Evolutionary conservation across 2,329 filamentous ascomycete species (phyloP), one percentile per base, ranked within the genome.

Genomic region (Diaporthe citri): DNA sequence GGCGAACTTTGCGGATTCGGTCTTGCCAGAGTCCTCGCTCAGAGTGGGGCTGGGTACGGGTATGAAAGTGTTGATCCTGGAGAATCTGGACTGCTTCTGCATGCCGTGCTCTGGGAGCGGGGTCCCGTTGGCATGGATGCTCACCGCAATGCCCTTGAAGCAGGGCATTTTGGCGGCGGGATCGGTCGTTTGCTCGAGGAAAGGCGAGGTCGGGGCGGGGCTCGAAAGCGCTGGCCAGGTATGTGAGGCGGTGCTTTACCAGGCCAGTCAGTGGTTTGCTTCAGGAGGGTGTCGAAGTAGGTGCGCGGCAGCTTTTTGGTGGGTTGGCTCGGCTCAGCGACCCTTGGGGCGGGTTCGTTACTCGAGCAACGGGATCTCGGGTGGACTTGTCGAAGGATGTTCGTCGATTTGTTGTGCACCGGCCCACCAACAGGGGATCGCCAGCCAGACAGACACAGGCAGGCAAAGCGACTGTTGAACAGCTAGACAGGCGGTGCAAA

Each of bases 71-170:
- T 95, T 98, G 86, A 99, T 98, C 81, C 97, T 94, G 77, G 95
- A 96, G 77, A 95, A 90, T 80, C 95, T 93, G 75, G 95, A 95
- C 85, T 98, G 95, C 83, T 95, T 97, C 87, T 98, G 96, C 80
- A 98, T 94, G 81, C 96, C 96, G 87, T 97, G 93, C 86, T 99
- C 97, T 77, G 95, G 89, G 78, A 99, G 91, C 78, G 97, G 96
- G 79, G 95, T 88, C 77, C 89, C 90, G 82, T 93, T 92, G 75
- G 91, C 90, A 87, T 99, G 97, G 84, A 98, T 97, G 90, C 95
- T 97, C 83, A 98, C 96, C 81, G 97, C 96, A 86, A 99, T 95
- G 86, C 97, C 97, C 89, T 98, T 97, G 88, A 98, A 99, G 91
- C 96, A 98, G 88, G 97, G 97, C 97, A 92, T 92, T 82, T 82